Conservation (phyloP, 1,284 basidiomycete species). For the Vanrija humicola region DNA sequence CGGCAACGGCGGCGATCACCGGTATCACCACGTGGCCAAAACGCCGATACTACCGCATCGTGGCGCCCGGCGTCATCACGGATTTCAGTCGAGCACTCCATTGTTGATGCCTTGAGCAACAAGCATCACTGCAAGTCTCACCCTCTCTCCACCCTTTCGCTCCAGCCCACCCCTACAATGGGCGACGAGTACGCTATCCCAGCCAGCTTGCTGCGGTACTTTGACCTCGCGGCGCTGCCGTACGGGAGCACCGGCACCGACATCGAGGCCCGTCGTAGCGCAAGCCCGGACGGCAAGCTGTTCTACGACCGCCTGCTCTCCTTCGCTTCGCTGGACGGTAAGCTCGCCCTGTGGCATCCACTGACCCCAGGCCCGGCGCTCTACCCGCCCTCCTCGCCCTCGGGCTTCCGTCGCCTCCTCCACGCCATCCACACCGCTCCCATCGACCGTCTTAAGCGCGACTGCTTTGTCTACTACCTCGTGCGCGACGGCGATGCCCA, state of each 20-base stretch:
- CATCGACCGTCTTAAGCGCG: conserved; percentile 37
- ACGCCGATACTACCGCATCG: neutral
- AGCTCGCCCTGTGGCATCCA: conserved; percentile 1
- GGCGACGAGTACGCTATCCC: conserved; percentile 34
- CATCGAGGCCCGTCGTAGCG: conserved; percentile 14
- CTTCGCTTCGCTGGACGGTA: conserved; percentile 32
- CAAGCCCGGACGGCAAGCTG: conserved; percentile 24
- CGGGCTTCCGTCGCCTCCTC: conserved; percentile 31
- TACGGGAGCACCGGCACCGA: conserved; percentile 17
- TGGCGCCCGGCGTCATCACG: neutral
- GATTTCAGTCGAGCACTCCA: neutral
- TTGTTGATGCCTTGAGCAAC: neutral
- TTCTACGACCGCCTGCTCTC: conserved; percentile 39
- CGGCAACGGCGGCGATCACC: neutral
- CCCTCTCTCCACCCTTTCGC: neutral
- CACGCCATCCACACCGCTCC: conserved; percentile 26
- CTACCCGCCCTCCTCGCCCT: conserved; percentile 40
- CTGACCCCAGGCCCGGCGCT: conserved; percentile 21
- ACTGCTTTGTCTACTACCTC: conserved; percentile 44
- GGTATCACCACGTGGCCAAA: neutral
- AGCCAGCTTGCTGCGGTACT: conserved; percentile 29
- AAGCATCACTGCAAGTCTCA: no score
- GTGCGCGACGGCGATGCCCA: conserved; percentile 32
- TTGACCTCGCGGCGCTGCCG: conserved; percentile 36
- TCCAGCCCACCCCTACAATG: neutral